Base-by-base conservation (phyloP, 371 early-diverging fungal genomes). In the Basidiobolus heterosporus region DNA sequence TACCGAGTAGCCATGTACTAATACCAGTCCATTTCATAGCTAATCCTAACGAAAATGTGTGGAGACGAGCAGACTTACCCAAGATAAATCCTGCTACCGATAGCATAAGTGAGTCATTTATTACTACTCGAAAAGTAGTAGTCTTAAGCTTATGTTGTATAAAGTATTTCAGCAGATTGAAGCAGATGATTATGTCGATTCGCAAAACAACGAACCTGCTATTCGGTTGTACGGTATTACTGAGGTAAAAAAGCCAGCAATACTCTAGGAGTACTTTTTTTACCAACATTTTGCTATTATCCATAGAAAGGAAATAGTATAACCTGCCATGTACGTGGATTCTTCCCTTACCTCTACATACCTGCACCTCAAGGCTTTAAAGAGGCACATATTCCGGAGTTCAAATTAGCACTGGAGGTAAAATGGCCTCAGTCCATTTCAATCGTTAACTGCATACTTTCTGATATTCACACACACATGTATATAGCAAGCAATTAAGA, bases 341-440 rank as follows among this genome's bases (percentile, higher is more conserved):
- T 97, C 59, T 61, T 74, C 16, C 96, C 96, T 6, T 96, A 98
- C 62, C 88, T 98, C 54, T 99, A 98, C 61, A 78, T 94, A 13
- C 84, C 91, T 8, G 86, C 90, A 1, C 95, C 95, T 1, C 17
- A 57, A 20, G 82, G 83, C 5, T 84, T 91, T 46, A 66, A 67
- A 19, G 58, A 65, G n/a, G 61, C 59, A 8, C 65, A 88, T 57
- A 49, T 85, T 2, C 61, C 66, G 1, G 57, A 60, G 13, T 65
- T 87, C 22, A 57, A 70, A 16, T 44, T 57, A 9, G 69, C 76
- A 39, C 60, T 92, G 5, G 65, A 74, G 52, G 82, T 77, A 60
- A 54, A 57, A 54, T 38, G 35, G 36, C 46, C 18, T 52, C 39
- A 8, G 50, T 44, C 22, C n/a, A 13, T 23, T 44, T 52, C n/a